phyloP scores from a whole-genome alignment of 805 yeast genomes.

The Sugiyamaella boreocaroliniensis region DNA sequence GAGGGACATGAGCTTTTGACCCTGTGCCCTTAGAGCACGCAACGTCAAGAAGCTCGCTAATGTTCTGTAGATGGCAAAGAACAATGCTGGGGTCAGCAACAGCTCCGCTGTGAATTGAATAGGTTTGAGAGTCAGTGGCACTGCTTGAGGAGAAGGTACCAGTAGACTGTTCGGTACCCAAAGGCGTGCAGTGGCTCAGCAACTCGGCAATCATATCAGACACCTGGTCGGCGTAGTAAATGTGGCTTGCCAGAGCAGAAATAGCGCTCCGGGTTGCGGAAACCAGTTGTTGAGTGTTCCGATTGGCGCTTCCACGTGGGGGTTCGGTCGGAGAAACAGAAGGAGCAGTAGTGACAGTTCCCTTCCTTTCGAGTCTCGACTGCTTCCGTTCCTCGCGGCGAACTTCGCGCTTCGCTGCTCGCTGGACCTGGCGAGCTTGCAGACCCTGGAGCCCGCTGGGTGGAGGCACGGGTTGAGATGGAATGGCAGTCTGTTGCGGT shows the following conservation, averaged over 20 bases:
- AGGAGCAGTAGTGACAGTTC: not conserved
- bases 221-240: conserved; percentile 80
- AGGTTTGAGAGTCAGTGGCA: not conserved
- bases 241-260: conserved; percentile 65
- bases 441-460: not conserved
- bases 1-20: conserved; percentile 12
- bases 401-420: not conserved
- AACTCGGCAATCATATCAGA: conserved; percentile 74
- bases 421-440: not conserved
- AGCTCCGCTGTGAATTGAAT: not conserved
- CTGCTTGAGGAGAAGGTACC: not conserved
- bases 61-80: conserved; percentile 21
- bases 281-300: conserved; percentile 28
- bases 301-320: conserved; percentile 1
- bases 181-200: conserved; percentile 16
- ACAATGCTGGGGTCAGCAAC: conserved; percentile 5
- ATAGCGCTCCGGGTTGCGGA: conserved; percentile 50
- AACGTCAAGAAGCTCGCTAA: conserved; percentile 19
- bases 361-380: conserved; percentile 10
- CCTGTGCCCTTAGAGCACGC: conserved; percentile 1
- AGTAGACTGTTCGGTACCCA: not conserved
- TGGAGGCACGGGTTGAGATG: too few relatives aligned
- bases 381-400: not conserved
- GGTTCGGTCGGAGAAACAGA: not conserved
- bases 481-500: not conserved